Evolutionary conservation across 2,329 filamentous ascomycete genomes (phyloP).

Genomic region (Neurospora crassa): DNA sequence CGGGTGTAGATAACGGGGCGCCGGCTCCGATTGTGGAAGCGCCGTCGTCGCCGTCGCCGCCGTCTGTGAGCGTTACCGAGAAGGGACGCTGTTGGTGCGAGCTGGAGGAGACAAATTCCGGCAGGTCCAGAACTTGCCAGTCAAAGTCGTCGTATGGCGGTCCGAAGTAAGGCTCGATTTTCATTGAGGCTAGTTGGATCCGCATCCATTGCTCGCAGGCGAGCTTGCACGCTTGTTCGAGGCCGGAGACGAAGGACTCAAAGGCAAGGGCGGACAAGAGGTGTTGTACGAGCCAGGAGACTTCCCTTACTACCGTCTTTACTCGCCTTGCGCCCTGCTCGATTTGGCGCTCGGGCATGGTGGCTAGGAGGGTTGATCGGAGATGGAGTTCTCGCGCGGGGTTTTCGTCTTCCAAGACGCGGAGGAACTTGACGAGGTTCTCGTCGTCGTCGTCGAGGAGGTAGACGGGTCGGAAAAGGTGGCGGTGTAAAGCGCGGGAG

Average conservation of each 20-base stretch:
- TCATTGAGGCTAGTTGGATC: constrained; percentile 23
- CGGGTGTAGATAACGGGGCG: not conserved
- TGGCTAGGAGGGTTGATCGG: constrained; percentile 22
- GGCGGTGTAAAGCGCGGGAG: constrained; percentile 22
- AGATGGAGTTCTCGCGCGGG: constrained; percentile 23
- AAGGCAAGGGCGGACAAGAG: constrained; percentile 23
- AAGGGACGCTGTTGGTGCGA: constrained; percentile 1
- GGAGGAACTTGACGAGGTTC: constrained; percentile 22
- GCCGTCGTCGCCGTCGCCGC: constrained; percentile 5
- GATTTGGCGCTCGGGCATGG: constrained; percentile 22
- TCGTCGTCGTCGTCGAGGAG: constrained; percentile 24
- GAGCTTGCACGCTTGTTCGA: constrained; percentile 21
- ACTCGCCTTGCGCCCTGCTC: constrained; percentile 20
- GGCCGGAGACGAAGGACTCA: constrained; percentile 22
- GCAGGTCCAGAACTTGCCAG: constrained; percentile 26
- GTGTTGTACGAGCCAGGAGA: constrained; percentile 25
- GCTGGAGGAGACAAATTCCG: constrained; percentile 18
- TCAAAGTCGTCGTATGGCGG: constrained; percentile 26
- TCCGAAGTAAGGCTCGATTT: constrained; percentile 28
- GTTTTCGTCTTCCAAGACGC: constrained; percentile 21
- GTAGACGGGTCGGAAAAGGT: constrained; percentile 27
- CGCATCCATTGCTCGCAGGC: constrained; percentile 25
- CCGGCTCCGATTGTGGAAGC: not conserved
- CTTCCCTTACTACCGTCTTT: constrained; percentile 25
- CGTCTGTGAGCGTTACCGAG: not conserved